Conservation (phyloP, 306 rosid species). For the Albizia julibrissin region DNA sequence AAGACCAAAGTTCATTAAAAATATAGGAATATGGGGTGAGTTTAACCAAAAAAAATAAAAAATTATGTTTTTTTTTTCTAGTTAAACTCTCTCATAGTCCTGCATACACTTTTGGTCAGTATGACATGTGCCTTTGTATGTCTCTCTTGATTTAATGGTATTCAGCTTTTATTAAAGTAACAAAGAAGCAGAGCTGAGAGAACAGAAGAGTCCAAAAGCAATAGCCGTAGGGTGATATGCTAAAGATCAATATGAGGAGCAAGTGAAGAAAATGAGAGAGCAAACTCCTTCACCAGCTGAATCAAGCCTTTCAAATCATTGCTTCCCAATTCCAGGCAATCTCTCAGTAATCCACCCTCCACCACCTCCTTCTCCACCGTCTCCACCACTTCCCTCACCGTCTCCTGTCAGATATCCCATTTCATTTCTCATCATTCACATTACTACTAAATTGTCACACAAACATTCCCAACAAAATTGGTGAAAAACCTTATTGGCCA, state of each 20-base stretch:
- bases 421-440: neutral
- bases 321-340: conserved; percentile 72
- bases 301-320: conserved; percentile 66
- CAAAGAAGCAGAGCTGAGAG: neutral
- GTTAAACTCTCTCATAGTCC: too few species aligned
- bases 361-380: conserved; percentile 63
- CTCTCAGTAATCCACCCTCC: conserved; percentile 75
- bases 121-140: too few species aligned
- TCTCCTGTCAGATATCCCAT: conserved; percentile 43
- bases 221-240: neutral
- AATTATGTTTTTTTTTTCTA: too few species aligned
- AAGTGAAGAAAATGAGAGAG: conserved; percentile 38
- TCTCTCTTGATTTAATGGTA: too few species aligned
- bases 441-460: too few species aligned
- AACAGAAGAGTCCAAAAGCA: too few species aligned
- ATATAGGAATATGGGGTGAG: too few species aligned
- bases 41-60: too few species aligned
- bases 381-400: conserved; percentile 58
- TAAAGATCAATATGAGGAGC: conserved; percentile 36
- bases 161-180: neutral
- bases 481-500: too few species aligned
- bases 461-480: too few species aligned
- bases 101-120: too few species aligned
- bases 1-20: too few species aligned
- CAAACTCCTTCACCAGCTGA: conserved; percentile 59